Base-by-base conservation (phyloP, 2,329 filamentous ascomycete genomes). In the Ceratocystis colombiana region DNA sequence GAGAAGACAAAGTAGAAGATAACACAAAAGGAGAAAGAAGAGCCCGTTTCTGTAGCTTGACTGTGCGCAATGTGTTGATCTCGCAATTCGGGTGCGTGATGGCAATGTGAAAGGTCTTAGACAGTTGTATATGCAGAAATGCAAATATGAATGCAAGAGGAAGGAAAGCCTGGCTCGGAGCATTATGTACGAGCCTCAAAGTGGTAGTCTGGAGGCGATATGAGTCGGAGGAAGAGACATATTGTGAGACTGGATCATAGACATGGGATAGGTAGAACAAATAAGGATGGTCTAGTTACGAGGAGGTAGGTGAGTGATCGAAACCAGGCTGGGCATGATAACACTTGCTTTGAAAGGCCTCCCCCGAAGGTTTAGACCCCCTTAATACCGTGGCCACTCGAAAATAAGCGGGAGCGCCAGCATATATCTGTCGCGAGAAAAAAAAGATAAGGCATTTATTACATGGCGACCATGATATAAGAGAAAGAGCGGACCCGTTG, bases 201-300 rank as follows among this genome's bases (percentile, higher is more conserved):
- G 53, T 33, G 53, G 22, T 25, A 57, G 25, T 57, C 22, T 30
- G 53, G 30, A 57, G 53, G 25, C n/a, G 53, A 59, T 6, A 20
- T 20, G 53, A 33, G 28, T 37, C 25, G n/a, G 53, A 59, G 53
- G 53, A 17, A n/a, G 28, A 59, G 25, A 59, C 53, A 37, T 8
- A n/a, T n/a, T 59, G 28, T 59, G 53, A 59, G 53, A 59, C 53
- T 10, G n/a, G 53, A 59, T 33, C 28, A 33, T 25, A 59, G 28
- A 57, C 22, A 55, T 15, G 22, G 15, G 5, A 2, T 25, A 25
- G 25, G 7, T 25, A 55, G 53, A 57, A 17, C 2, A 57, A 22
- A 30, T 30, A 22, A 57, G 53, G 17, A 4, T 17, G 28, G 17
- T n/a, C 6, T 2, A 22, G 53, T 17, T 7, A n/a, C 17, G 48